Evolutionary conservation across 345 rosid genomes (phyloP), one percentile per base, ranked within the genome.

Genomic region (Eucalyptus victrix): DNA sequence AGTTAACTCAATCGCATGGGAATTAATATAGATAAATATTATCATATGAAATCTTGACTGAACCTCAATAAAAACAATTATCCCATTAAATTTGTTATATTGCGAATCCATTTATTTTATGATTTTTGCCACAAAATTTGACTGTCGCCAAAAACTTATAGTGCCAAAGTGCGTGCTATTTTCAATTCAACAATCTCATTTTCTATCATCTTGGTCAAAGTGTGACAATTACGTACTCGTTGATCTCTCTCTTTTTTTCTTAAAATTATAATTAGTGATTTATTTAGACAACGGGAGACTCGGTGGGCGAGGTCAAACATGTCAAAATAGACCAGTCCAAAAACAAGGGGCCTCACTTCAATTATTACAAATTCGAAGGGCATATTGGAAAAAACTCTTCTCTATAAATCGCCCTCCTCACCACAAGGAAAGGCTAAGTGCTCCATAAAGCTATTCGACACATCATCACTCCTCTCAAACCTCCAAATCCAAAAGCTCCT

Each of bases 21-120:
- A 26, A 60, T 28, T 12, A 60, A 60, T 60, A 12, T 60, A 60
- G 15, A 28, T n/a, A 65, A 30, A 15, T 65, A 65, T 65, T n/a
- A 65, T 60, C 32, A 28, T 12, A 12, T 3, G 32, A 60, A 1
- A 28, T 28, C 17, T 28, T 6, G 30, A 56, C 9, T 60, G 18
- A 60, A 60, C 69, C 34, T 60, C 0, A 5, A 28, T 28, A 16
- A 65, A 65, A n/a, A 7, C 6, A 4, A 65, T n/a, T n/a, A 4
- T 15, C 9, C 17, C 3, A 0, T n/a, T 15, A 65, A n/a, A 65
- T 65, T n/a, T 65, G 9, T 16, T 15, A 16, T 2, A n/a, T 16
- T n/a, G 3, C 21, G 3, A 14, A 65, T 8, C 19, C 37, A 65
- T 65, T 65, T 2, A 1, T n/a, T 8, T 15, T n/a, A 65, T n/a